These are phyloP conservation scores for Hordeum pubiflorum DNA, from an alignment of 202 grass and related monocot genomes.

Conservation along the genomic window DNA sequence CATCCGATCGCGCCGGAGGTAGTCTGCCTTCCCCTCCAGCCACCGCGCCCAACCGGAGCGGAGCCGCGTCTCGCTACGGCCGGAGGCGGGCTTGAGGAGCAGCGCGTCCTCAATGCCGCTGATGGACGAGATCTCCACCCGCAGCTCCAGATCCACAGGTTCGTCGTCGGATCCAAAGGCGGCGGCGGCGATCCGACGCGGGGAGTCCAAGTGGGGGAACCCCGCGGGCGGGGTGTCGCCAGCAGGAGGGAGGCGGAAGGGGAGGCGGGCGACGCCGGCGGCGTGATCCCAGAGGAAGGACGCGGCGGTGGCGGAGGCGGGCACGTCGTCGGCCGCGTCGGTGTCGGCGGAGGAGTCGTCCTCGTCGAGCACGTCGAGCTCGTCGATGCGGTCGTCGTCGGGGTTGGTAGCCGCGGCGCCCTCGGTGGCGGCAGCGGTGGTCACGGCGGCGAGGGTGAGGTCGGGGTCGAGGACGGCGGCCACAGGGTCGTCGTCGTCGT, in stretches of 20 bases:
- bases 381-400: constrained; percentile 79
- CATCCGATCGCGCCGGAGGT: constrained; percentile 77
- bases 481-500: constrained; percentile 22
- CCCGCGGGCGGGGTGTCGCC: constrained; percentile 15
- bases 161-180: constrained; percentile 85
- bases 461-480: constrained; percentile 18
- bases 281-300: constrained; percentile 74
- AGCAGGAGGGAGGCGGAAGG: constrained; percentile 47
- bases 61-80: constrained; percentile 40
- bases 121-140: constrained; percentile 66
- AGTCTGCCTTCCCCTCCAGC: constrained; percentile 85
- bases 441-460: constrained; percentile 7
- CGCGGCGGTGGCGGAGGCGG: constrained; percentile 7
- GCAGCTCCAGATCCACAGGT: constrained; percentile 73
- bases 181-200: constrained; percentile 17
- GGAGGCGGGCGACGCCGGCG: constrained; percentile 63
- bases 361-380: constrained; percentile 78
- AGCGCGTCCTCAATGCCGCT: constrained; percentile 64
- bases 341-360: constrained; percentile 25
- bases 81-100: constrained; percentile 50
- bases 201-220: constrained; percentile 8
- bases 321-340: constrained; percentile 8
- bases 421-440: background rate
- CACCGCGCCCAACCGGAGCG: constrained; percentile 69
- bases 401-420: background rate